Evolutionary conservation across 1,284 basidiomycete species (phyloP), one percentile per base, ranked within the genome.

Genomic region (Schizopora paradoxa): DNA sequence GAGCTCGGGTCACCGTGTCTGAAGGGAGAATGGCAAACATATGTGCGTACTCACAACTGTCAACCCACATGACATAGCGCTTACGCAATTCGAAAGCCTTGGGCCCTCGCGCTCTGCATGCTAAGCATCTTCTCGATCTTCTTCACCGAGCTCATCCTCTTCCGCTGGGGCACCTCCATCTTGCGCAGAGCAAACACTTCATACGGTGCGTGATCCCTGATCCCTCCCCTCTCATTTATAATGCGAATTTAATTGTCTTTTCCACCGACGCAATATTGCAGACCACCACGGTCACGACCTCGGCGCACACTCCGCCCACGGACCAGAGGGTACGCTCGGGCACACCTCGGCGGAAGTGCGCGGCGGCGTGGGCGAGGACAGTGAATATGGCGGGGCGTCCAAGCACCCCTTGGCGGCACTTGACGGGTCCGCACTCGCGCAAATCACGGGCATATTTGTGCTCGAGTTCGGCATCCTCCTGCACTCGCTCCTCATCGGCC

Each of bases 381-480:
- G 45, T 22, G 51, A 54, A 39, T 43, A 32, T 35, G 29, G 29
- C 44, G 26, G 31, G 29, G 13, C 44, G 36, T 31, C 32, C 16
- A 18, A 21, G 23, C 18, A 5, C 14, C 11, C n/a, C n/a, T n/a
- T n/a, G 18, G 16, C 21, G 16, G 41, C 36, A 5, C 48, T 64
- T 4, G 58, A 70, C 26, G 70, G 79, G 42, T 65, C 66, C 11
- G 68, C 75, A 1, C 55, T 73, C 1, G 82, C 88, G 1, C 91
- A 96, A 63, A 70, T 95, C 38, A 72, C 98, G 36, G 92, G 91
- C 18, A 73, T 93, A 33, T 81, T 76, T 32, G 91, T 94, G 52
- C 72, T 94, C 48, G 91, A 89, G 61, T 95, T 97, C 57, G 95
- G 95, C 58, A 90, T 97, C 37, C 67, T 93, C 10, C 71, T 98